Base-by-base conservation (phyloP, 495 filamentous ascomycete species). In the Penicillium cinerascens region DNA sequence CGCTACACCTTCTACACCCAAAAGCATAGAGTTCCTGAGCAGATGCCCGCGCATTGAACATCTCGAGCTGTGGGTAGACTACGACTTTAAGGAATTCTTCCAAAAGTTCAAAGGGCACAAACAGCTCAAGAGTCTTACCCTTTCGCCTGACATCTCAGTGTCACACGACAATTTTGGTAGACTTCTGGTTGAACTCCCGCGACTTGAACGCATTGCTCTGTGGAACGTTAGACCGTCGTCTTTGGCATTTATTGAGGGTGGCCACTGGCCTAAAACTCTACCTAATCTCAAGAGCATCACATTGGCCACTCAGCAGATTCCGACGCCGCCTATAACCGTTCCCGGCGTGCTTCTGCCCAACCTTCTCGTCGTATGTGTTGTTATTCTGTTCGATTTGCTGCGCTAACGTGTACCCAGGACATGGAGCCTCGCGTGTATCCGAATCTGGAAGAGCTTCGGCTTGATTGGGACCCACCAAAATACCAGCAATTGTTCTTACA, bases 181-280 rank as follows among this genome's bases (percentile, higher is more conserved):
- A 21, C 58, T 82, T 10, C 44, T 82, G 4, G 35, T 59, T 2
- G 58, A 57, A 15, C 60, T 79, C 6, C 68, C 72, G 3, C 66
- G 55, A 6, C 69, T 82, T 1, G 74, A 78, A 49, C 66, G 60
- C 10, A 61, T 73, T 9, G 67, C 75, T 37, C 64, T 78, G 29
- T 56, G 62, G 42, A 59, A 50, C 35, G 40, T 68, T 38, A 65
- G 54, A 26, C 36, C 51, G 2, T 63, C 64, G 13, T 35, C n/a
- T 13, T 33, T 27, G 15, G 27, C 36, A 1, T 44, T 51, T n/a
- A 33, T 37, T 29, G n/a, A 38, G n/a, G 8, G 23, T 22, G 38
- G 26, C 21, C 13, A 65, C 48, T 72, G 71, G 68, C 68, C 71
- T 0, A 26, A 44, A 9, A 23, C 44, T n/a, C 63, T 72, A 5